A percentile compares a stretch with the other conserved stretches of the same genome.
Evolutionary conservation across 768 basidiomycete genomes (phyloP).

Genomic region (Pisolithus marmoratus): DNA sequence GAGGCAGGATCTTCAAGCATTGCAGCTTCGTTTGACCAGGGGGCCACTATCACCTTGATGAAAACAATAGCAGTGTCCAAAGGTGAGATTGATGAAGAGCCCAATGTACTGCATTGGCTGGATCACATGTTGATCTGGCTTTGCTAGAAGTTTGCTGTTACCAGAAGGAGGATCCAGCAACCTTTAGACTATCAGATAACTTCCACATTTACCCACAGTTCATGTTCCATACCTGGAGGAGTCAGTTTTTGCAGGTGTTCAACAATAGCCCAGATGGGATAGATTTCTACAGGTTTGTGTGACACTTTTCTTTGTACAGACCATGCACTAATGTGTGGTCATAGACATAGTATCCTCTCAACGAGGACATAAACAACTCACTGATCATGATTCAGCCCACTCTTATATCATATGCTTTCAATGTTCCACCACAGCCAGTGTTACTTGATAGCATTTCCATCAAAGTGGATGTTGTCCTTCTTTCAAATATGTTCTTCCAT

Average conservation of each 20-base stretch:
- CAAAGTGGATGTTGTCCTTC: constrained; percentile 94
- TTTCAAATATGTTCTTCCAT: too few relatives aligned
- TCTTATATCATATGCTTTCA: constrained; percentile 96
- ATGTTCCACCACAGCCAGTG: constrained; percentile 88
- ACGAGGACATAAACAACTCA: too few relatives aligned
- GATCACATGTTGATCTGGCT: constrained; percentile 98
- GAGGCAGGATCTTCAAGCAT: constrained; percentile 93
- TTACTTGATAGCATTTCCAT: constrained; percentile 96
- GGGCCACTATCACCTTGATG: constrained; percentile 96
- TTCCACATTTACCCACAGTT: too few relatives aligned
- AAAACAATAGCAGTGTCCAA: constrained; percentile 98
- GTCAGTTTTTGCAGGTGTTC: too few relatives aligned
- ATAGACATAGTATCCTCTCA: too few relatives aligned
- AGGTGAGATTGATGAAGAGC: constrained; percentile 97
- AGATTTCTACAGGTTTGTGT: too few relatives aligned
- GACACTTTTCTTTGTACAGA: too few relatives aligned
- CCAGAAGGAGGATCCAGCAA: too few relatives aligned
- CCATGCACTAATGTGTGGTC: too few relatives aligned
- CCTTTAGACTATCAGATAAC: too few relatives aligned
- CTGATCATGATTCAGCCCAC: constrained; percentile 99
- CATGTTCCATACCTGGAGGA: too few relatives aligned
- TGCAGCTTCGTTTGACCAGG: constrained; percentile 94
- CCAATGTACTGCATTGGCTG: constrained; percentile 94
- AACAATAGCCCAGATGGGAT: too few relatives aligned
- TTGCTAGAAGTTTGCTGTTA: constrained; percentile 99